phyloP scores from a whole-genome alignment of 768 basidiomycete species.

The Coprinellus micaceus region DNA sequence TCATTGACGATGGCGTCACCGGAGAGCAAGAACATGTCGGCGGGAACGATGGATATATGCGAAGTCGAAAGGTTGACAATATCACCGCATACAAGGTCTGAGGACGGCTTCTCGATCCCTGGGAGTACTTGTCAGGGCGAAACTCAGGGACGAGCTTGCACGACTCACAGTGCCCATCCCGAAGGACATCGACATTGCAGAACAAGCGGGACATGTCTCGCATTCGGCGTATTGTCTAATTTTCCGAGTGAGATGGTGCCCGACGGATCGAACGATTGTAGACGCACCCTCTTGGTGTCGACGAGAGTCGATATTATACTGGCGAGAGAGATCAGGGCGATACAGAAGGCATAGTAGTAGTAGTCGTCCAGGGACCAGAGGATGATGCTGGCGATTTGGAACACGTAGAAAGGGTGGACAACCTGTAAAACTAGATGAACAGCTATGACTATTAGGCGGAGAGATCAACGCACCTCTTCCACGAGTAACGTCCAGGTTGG shows the following conservation, averaged over 20 bases:
- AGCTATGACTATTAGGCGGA: background rate
- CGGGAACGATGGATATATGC: conserved; percentile 71
- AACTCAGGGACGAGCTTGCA: background rate
- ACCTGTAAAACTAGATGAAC: conserved; percentile 40
- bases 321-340: conserved; percentile 82
- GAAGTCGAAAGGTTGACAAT: conserved; percentile 84
- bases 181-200: conserved; percentile 68
- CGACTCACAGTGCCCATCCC: conserved; percentile 67
- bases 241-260: background rate
- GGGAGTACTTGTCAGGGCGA: background rate
- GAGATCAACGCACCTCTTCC: conserved; percentile 64
- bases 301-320: conserved; percentile 84
- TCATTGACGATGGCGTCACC: conserved; percentile 99
- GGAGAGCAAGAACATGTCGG: conserved; percentile 87
- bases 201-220: conserved; percentile 91
- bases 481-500: conserved; percentile 72
- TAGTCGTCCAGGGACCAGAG: conserved; percentile 96
- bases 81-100: conserved; percentile 86
- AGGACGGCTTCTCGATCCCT: conserved; percentile 76
- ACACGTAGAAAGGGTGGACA: conserved; percentile 97
- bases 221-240: conserved; percentile 87
- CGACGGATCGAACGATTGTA: background rate
- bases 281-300: conserved; percentile 84
- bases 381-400: conserved; percentile 92
- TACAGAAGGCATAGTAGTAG: conserved; percentile 96